Evolutionary conservation across 345 rosid species (phyloP), one percentile per base, ranked within the genome.

Genomic region (Arabidopsis arenosa): DNA sequence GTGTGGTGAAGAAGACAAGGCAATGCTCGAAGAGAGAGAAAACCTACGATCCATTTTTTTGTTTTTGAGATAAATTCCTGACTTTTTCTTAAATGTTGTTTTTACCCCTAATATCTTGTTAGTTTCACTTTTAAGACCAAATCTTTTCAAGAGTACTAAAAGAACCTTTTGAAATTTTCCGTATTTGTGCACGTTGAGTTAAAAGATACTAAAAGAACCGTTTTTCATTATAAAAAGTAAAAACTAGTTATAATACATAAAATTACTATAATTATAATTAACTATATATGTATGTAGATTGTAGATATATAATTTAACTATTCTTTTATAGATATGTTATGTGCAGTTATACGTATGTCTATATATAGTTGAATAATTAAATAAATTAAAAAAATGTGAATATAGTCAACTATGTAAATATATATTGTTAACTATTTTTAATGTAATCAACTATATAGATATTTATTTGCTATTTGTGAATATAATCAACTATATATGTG

Each of bases 81-180:
- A 47, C 4, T 13, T 40, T 37, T 40, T 75, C 11, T 40, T 10
- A 21, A 1, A 40, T 28, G 63, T 59, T 30, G 5, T 39, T 60
- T 66, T 11, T 8, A 37, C 5, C 23, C 66, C 15, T 5, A 10
- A 9, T 28, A 17, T 32, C 21, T 74, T 2, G 0, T 6, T 55
- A 3, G 45, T 55, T 55, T 54, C 5, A 12, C 23, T 63, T 65
- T 35, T 43, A 5, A 33, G 9, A 18, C 9, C 12, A 18, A 63
- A 51, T 45, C 43, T 63, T 18, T 7, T 1, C n/a, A 63, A 30
- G 6, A 7, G 1, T 40, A 0, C 39, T 13, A 2, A 33, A 53
- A 43, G 3, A 43, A 14, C 70, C 68, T 49, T 71, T 71, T 23
- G 7, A 9, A 5, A 23, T 58, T 70, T 57, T 47, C 37, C 48